These are phyloP conservation scores for Diaporthe caulivora DNA, from an alignment of 2,329 filamentous ascomycete genomes.

Conservation along the genomic window DNA sequence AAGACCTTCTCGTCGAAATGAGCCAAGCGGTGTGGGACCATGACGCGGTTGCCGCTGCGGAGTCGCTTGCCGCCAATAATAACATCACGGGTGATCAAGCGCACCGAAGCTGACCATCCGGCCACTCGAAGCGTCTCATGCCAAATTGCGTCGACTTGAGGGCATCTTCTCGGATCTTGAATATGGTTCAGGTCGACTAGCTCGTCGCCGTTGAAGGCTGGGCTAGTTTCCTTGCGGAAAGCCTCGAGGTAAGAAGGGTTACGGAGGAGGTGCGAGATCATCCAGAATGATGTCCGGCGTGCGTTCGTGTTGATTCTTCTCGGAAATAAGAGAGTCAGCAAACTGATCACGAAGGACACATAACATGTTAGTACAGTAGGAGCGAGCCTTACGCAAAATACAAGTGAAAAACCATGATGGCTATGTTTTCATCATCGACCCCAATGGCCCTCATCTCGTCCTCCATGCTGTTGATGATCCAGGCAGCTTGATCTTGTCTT, in stretches of 20 bases:
- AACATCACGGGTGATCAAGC: slow-evolving; percentile 42
- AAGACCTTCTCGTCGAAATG: slow-evolving; percentile 45
- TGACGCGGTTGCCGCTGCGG: slow-evolving; percentile 44
- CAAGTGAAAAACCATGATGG: slow-evolving; percentile 41
- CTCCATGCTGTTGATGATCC: slow-evolving; percentile 44
- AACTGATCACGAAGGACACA: too few relatives aligned
- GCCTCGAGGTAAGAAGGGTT: slow-evolving; percentile 40
- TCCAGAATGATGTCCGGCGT: slow-evolving; percentile 46
- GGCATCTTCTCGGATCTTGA: slow-evolving; percentile 44
- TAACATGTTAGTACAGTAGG: too few relatives aligned
- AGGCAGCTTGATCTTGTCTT: slow-evolving; percentile 34
- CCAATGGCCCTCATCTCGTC: slow-evolving; percentile 42
- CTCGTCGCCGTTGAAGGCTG: slow-evolving; percentile 44
- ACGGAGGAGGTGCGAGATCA: slow-evolving; percentile 43
- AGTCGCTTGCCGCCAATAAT: slow-evolving; percentile 46
- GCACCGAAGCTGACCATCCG: slow-evolving; percentile 43
- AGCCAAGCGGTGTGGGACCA: slow-evolving; percentile 46
- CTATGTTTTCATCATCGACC: slow-evolving; percentile 40
- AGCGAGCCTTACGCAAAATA: slow-evolving; percentile 38
- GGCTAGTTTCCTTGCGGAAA: slow-evolving; percentile 42
- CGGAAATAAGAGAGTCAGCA: too few relatives aligned
- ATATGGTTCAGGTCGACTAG: slow-evolving; percentile 49
- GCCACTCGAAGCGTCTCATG: slow-evolving; percentile 45
- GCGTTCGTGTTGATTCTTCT: slow-evolving; percentile 47
- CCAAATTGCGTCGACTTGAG: slow-evolving; percentile 44